A percentile compares a stretch with the other conserved stretches of the same genome.
These are phyloP conservation scores for Blastocladiella emersonii DNA, from an alignment of 371 early-diverging fungal genomes.

Conservation along the genomic window DNA sequence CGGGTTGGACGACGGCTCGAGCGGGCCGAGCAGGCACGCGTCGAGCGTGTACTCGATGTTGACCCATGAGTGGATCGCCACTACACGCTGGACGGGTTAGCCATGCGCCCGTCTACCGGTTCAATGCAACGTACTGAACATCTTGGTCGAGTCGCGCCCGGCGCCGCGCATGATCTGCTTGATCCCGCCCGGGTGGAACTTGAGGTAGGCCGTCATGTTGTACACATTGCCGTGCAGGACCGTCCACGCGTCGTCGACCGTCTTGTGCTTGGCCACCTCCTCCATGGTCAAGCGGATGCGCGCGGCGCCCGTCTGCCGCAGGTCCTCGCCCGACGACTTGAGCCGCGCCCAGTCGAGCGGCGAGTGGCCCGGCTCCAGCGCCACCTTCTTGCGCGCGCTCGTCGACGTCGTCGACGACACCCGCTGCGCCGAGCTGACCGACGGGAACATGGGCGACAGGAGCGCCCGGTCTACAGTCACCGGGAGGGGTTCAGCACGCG, in stretches of 20 bases:
- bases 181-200: constrained; percentile 90
- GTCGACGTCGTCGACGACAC: neutral
- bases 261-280: constrained; percentile 66
- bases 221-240: constrained; percentile 84
- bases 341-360: constrained; percentile 87
- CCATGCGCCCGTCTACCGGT: neutral
- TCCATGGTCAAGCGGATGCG: constrained; percentile 42
- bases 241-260: constrained; percentile 81
- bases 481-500: too few relatives aligned
- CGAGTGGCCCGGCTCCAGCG: constrained; percentile 76
- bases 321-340: constrained; percentile 53
- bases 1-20: too few relatives aligned
- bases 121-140: constrained; percentile 53
- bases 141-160: constrained; percentile 84
- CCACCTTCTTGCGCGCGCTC: constrained; percentile 50
- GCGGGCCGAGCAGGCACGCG: constrained; percentile 68
- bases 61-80: constrained; percentile 86
- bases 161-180: constrained; percentile 83
- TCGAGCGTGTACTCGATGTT: constrained; percentile 73
- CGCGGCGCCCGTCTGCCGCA: constrained; percentile 26
- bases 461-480: neutral
- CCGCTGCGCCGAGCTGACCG: neutral
- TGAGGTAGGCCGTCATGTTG: constrained; percentile 85
- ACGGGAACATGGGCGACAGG: neutral
- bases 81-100: constrained; percentile 15